These are phyloP conservation scores for Blastocladiella emersonii DNA, from an alignment of 371 early-diverging fungal genomes.

Conservation along the genomic window DNA sequence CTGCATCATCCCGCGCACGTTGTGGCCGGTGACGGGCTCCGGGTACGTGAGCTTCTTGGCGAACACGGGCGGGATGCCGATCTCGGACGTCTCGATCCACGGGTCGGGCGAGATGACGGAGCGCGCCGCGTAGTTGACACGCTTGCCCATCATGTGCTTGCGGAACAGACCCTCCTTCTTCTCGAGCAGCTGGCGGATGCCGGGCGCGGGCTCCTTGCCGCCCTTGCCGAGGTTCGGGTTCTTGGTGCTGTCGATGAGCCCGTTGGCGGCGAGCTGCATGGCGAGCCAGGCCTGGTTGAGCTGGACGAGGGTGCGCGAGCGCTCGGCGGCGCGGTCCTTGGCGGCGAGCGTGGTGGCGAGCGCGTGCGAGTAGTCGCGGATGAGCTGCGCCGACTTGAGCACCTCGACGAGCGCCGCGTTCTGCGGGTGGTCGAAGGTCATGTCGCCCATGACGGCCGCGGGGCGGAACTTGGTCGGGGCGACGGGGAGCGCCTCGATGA, in stretches of 20 bases:
- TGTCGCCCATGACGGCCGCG: constrained; percentile 71
- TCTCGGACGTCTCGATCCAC: constrained; percentile 92
- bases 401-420: constrained; percentile 76
- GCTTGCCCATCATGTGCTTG: constrained; percentile 99
- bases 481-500: constrained; percentile 85
- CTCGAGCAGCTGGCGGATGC: constrained; percentile 95
- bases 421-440: constrained; percentile 87
- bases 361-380: constrained; percentile 41
- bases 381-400: constrained; percentile 57
- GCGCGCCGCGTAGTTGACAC: constrained; percentile 99
- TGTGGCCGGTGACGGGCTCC: constrained; percentile 95
- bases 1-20: constrained; percentile 78
- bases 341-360: constrained; percentile 84
- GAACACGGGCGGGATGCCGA: constrained; percentile 97
- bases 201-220: constrained; percentile 51
- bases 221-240: constrained; percentile 38
- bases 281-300: constrained; percentile 66
- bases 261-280: constrained; percentile 81
- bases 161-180: constrained; percentile 99
- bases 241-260: constrained; percentile 83
- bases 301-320: constrained; percentile 93
- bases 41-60: constrained; percentile 98
- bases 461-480: constrained; percentile 96
- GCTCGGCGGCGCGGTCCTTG: constrained; percentile 93
- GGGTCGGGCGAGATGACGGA: constrained; percentile 99